Conservation (phyloP, 306 rosid species). For the Corylus heterophylla region DNA sequence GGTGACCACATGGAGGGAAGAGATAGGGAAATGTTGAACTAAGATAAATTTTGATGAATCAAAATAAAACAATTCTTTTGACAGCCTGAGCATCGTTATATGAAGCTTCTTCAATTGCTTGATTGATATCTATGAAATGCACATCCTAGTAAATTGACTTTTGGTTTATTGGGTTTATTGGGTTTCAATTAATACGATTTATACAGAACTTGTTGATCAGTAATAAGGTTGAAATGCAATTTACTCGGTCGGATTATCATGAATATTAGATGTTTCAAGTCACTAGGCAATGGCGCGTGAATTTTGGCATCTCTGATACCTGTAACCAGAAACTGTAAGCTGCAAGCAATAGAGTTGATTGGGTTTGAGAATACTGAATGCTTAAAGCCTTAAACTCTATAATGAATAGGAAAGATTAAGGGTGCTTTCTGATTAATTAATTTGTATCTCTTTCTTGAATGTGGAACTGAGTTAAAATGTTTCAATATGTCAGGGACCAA, state of each 20-base stretch:
- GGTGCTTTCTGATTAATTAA: not conserved
- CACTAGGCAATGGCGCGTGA: not conserved
- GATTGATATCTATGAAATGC: not conserved
- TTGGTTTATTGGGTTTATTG: not conserved
- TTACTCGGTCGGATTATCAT: not conserved
- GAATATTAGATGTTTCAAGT: not conserved
- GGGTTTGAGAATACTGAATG: not conserved
- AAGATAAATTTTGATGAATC: no score
- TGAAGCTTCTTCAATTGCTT: not conserved
- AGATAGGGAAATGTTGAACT: not conserved
- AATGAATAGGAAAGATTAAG: not conserved
- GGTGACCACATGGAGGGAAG: not conserved
- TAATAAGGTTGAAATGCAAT: not conserved
- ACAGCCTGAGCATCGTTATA: not conserved
- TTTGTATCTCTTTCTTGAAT: not conserved
- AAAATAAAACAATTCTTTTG: not conserved
- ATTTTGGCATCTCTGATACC: not conserved
- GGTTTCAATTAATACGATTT: not conserved
- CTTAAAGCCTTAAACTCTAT: not conserved
- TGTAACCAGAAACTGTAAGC: not conserved
- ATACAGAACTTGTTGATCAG: not conserved
- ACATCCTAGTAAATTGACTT: not conserved
- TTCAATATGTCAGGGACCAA: constrained; percentile 33
- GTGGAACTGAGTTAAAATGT: constrained; percentile 10
- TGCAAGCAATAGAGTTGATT: not conserved